Evolutionary conservation across 2,329 filamentous ascomycete genomes (phyloP), one percentile per base, ranked within the genome.

Genomic region (Exophiala aquamarina): DNA sequence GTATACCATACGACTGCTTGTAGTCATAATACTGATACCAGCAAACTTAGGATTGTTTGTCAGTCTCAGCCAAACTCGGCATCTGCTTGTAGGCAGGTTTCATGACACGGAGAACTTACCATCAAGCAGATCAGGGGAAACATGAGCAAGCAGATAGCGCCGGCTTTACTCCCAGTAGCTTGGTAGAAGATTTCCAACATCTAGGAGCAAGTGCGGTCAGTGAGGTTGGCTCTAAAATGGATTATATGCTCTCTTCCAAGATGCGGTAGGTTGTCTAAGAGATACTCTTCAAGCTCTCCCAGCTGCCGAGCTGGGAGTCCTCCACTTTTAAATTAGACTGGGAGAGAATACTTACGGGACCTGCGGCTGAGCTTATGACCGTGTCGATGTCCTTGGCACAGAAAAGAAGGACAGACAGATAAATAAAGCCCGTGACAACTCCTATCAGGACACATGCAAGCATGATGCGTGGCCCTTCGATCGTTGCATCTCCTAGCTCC

Each of bases 391-490:
- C 74, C 2, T 76, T 76, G 20, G 82, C 71, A 39, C 84, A 81
- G 42, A 87, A 86, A 1, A 87, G 74, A 1, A 87, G 68, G 28
- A 81, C 76, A 35, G 77, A 71, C 17, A 86, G 67, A 61, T 85
- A 86, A 41, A 84, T 66, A 44, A 79, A 79, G 1, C 83, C 83
- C 0, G 82, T 84, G 2, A 76, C 67, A 17, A 79, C 79, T 9
- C 82, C 82, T 38, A 86, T 86, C 5, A 67, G 68, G 23, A 85
- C 80, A 51, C 81, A 84, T 45, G 75, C 76, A 10, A 86, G 73
- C 82, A 86, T 84, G 47, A 86, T 83, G 53, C 76, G 78, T 4
- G 83, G 83, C 0, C 82, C 83, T 50, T 83, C 73, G 1, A 76
- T 67, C 1, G 78, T 62, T 17, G 66, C 62, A 37, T 71, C 67